A percentile compares a stretch with the other conserved stretches of the same genome.
phyloP scores from a whole-genome alignment of 768 basidiomycete species.

The Tricholoma hemisulphureum region DNA sequence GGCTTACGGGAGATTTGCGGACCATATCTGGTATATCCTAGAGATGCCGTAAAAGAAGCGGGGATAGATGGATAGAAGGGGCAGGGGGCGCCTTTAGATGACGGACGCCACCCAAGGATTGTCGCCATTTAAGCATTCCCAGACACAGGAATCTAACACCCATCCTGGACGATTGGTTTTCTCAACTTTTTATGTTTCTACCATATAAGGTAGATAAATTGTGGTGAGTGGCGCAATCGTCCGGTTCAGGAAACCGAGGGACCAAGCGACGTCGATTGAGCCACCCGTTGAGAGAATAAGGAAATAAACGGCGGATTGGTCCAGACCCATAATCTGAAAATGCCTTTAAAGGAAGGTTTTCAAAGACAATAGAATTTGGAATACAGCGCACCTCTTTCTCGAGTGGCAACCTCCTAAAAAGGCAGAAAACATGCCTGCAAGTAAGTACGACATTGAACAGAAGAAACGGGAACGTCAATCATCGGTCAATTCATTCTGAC shows the following conservation, averaged over 20 bases:
- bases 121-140: slow-evolving; percentile 10
- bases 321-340: slow-evolving; percentile 8
- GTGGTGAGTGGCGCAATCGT: slow-evolving; percentile 18
- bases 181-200: slow-evolving; percentile 13
- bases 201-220: slow-evolving; percentile 10
- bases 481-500: too few relatives aligned
- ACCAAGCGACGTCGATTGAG: slow-evolving; percentile 12
- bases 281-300: slow-evolving; percentile 15
- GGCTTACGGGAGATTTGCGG: slow-evolving; percentile 8
- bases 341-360: slow-evolving; percentile 12
- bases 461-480: too few relatives aligned
- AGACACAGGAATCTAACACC: slow-evolving; percentile 2
- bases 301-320: slow-evolving; percentile 16
- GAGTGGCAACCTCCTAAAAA: slow-evolving; percentile 6
- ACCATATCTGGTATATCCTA: background rate
- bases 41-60: background rate
- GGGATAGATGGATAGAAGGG: background rate
- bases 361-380: slow-evolving; percentile 3
- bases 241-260: slow-evolving; percentile 14
- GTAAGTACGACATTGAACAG: too few relatives aligned
- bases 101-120: background rate
- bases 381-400: background rate
- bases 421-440: background rate
- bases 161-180: slow-evolving; percentile 17
- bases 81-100: slow-evolving; percentile 6